Evolutionary conservation across 495 filamentous ascomycete genomes (phyloP), one percentile per base, ranked within the genome.

Genomic region (Symbiotaphrina buchneri): DNA sequence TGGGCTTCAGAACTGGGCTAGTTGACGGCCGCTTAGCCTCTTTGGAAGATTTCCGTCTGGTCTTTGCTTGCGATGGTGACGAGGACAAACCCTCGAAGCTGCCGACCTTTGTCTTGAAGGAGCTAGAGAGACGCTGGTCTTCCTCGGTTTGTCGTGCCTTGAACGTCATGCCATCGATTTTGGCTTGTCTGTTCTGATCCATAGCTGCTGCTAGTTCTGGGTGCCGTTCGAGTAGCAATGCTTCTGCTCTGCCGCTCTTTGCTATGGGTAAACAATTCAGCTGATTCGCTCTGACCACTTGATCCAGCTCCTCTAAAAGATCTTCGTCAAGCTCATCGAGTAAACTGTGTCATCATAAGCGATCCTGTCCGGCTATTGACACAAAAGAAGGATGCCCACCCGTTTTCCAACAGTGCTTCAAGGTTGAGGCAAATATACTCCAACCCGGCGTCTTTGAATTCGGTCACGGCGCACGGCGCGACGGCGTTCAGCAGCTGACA

Each of bases 361-460:
- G 7, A 22, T 33, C 39, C 13, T n/a, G 18, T 17, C 8, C n/a
- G 6, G 6, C 26, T 34, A 15, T 21, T 21, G 14, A 5, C 10
- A 30, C 21, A 23, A 13, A 30, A 21, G 1, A 24, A 30, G 3
- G 28, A 14, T 7, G 50, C 52, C 42, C 59, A 72, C 59, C 77
- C 74, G 38, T 91, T 90, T 43, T 90, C 74, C 23, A 97, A 67
- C 61, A 94, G 73, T 3, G 68, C 68, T 44, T 94, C 85, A 22
- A 94, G 56, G 42, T 90, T 84, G 21, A 92, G 51, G 39, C 82
- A 94, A 18, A 93, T 66, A 47, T 94, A 95, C 50, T 93, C 79
- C 36, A 95, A 47, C 2, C 74, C 75, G 21, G 73, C 75, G 43
- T 93, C 65, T 47, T 91, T 93, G 48, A 97, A 92, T 34, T 77